Base-by-base conservation (phyloP, 768 basidiomycete genomes). In the Kwoniella botswanensis region DNA sequence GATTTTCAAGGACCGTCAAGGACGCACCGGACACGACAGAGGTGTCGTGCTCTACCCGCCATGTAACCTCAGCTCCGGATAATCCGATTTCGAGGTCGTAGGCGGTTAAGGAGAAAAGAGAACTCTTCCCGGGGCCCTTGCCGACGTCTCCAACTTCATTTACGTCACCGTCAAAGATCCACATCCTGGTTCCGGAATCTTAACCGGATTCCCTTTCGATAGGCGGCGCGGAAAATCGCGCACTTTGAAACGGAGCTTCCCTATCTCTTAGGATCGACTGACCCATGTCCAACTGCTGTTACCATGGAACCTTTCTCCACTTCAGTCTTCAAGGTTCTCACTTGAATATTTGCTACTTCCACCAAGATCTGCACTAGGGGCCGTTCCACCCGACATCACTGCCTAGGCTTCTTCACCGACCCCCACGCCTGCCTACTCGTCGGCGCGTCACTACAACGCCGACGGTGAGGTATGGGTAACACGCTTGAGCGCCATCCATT, bases 301-400 rank as follows among this genome's bases (percentile, higher is more conserved):
- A 89, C 88, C 90, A 90, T 88, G 89, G 89, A 90, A 90, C 90
- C 89, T 89, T 90, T 91, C 89, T 89, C 90, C 90, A 90, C 90
- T 90, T 90, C 90, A 90, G 90, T 90, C 90, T 88, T 89, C 89
- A 88, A 90, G 88, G 90, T 87, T 90, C 89, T 89, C 89, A 89
- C 88, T 90, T 89, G 90, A 90, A 89, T 90, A 90, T 90, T 90
- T 90, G 90, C 89, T 90, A 91, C 90, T 90, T 88, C 89, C 89
- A 90, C 90, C 89, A 90, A 90, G 89, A 91, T 90, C 90, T 90
- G 89, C 89, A 89, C 89, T 89, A 89, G 88, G 88, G 89, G 89
- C 88, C 85, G 88, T 88, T 90, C 85, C 87, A 89, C 87, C 87
- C 87, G 86, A 87, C 86, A 88, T 90, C 86, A 86, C 89, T 88